Evolutionary conservation across 1,139 yeast genomes (phyloP), one percentile per base, ranked within the genome.

Genomic region (Sugiyamaella xylanicola): DNA sequence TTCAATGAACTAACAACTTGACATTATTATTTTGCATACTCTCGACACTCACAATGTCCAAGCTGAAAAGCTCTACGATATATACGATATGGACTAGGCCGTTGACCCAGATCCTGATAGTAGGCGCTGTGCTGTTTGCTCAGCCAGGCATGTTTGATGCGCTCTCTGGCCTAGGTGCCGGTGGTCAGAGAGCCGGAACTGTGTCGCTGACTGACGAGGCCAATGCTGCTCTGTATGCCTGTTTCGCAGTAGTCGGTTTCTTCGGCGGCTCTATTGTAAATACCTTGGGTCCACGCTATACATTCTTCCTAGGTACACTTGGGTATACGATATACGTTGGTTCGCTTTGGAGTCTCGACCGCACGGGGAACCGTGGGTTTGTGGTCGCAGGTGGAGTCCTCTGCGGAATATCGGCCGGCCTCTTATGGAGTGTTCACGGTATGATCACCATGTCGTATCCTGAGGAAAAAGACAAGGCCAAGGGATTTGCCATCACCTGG

Each of bases 101-200:
- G 11, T 36, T 37, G 29, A 53, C 60, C 27, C 61, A 59, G 54
- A 48, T 57, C n/a, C 48, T 57, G 20, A 48, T 59, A 4, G 61
- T 59, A 21, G 62, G 62, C 22, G 50, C 55, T 25, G 61, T 60
- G 13, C 40, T 60, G 48, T 60, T 60, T 49, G 52, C 56, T 40
- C 60, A 55, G 22, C 63, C 63, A 16, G 63, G 63, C 8, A 60
- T 60, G 62, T 60, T 59, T 41, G 62, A 60, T 37, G 63, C 63
- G 37, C 29, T 59, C 16, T 53, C 59, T 11, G 63, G 62, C 4
- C 56, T 60, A 4, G 63, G 63, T 15, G 61, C 63, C 32, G 62
- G 61, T n/a, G 61, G 61, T 17, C 58, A 53, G 25, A 52, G 53
- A 48, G 51, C 47, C 20, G 19, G 55, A 2, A 55, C 58, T 11